phyloP scores from a whole-genome alignment of 495 filamentous ascomycete species.

The Neurospora sp. region DNA sequence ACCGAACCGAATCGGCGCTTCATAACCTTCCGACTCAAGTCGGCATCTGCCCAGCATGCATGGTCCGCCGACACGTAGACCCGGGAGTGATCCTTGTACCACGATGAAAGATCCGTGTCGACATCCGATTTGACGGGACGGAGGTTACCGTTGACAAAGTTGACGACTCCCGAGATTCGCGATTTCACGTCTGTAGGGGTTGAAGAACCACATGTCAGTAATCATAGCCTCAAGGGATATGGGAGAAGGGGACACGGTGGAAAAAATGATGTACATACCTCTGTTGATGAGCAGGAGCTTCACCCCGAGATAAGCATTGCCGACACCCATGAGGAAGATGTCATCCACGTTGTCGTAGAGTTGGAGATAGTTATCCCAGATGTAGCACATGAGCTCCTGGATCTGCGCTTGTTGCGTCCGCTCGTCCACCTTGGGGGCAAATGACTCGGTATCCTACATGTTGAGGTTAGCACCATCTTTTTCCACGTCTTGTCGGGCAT shows the following conservation, averaged over 20 bases:
- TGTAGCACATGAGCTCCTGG: conserved; percentile 67
- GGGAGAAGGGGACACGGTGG: background rate
- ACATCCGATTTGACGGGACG: conserved; percentile 56
- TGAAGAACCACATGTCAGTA: background rate
- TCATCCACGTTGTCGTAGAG: conserved; percentile 51
- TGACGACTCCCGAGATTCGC: conserved; percentile 39
- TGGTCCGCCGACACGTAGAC: conserved; percentile 67
- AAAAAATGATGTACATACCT: conserved; percentile 31
- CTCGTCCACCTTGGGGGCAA: conserved; percentile 22
- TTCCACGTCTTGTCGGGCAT: background rate
- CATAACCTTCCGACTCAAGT: conserved; percentile 45
- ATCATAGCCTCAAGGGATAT: background rate
- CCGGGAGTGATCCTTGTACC: conserved; percentile 63
- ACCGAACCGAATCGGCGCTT: conserved; percentile 59
- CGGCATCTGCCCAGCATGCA: conserved; percentile 53
- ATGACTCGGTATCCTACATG: conserved; percentile 23
- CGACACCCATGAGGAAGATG: conserved; percentile 76
- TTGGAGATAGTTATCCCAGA: conserved; percentile 98
- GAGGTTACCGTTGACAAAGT: conserved; percentile 53
- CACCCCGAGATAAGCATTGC: conserved; percentile 60
- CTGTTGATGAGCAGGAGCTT: conserved; percentile 58
- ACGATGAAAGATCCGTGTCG: conserved; percentile 51
- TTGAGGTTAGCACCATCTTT: background rate
- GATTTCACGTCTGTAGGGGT: conserved; percentile 30
- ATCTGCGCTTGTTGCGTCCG: conserved; percentile 42